Evolutionary conservation across 345 rosid genomes (phyloP), one percentile per base, ranked within the genome.

Genomic region (Brassica juncea): DNA sequence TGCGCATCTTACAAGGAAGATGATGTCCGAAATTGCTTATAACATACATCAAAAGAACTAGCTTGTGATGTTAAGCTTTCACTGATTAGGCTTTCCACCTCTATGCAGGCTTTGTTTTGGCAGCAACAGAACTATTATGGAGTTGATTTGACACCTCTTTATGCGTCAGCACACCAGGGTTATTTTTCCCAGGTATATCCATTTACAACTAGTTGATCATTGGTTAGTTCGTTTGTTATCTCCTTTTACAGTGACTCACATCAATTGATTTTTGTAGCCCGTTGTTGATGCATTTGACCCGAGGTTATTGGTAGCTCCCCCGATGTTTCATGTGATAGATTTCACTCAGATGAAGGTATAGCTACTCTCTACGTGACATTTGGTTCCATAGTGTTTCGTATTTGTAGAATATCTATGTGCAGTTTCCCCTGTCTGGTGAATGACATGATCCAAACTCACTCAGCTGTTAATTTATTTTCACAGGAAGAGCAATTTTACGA

Each of bases 241-340:
- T 54, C 61, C 52, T 57, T 54, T 67, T 25, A 12, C 39, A 65
- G n/a, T 66, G 19, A 4, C 19, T 61, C 64, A 10, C n/a, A 8
- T 44, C 55, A 3, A 69, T 30, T 39, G 59, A 73, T 64, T 30
- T 42, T 32, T 77, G 58, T 85, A 94, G 99, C 99, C 99, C 25
- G 99, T 94, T 77, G 98, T 94, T 59, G 99, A 94, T 89, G 98
- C 99, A 58, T 94, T 94, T 84, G 99, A 94, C 85, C 99, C 96
- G 44, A 92, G 98, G 77, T 77, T 94, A 75, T 85, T 94, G 86
- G 97, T 92, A 78, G 92, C 97, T 81, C 88, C 98, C 78, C 79
- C 98, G 3, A 77, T 84, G 47, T 85, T 67, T 72, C 99, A 94
- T 57, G 72, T 84, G 64, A 81, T 94, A 83, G 92, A 93, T 73